Evolutionary conservation across 129 eudicot genomes (phyloP).

Genomic region (Saussurea involucrata): DNA sequence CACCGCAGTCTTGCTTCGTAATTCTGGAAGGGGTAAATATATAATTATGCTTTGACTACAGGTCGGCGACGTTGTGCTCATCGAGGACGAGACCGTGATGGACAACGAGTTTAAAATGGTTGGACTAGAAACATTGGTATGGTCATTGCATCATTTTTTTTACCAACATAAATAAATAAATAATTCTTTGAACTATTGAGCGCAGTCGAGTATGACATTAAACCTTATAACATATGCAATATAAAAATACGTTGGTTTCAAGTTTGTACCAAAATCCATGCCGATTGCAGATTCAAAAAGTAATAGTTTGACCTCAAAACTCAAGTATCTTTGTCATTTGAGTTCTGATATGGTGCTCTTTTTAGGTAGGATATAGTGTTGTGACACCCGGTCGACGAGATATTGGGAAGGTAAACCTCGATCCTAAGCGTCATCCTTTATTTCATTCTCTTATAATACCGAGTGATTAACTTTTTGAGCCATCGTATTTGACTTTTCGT

Average conservation of each 20-base stretch:
- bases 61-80: conserved; percentile 81
- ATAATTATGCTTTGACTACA: conserved; percentile 28
- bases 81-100: conserved; percentile 61
- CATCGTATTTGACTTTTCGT: background rate
- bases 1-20: background rate
- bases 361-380: conserved; percentile 80
- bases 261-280: conserved; percentile 2
- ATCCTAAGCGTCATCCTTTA: background rate
- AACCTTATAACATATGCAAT: background rate
- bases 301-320: conserved; percentile 1
- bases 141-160: conserved; percentile 3
- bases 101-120: conserved; percentile 56
- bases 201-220: background rate
- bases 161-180: background rate
- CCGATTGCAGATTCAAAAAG: conserved; percentile 6
- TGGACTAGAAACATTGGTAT: conserved; percentile 85
- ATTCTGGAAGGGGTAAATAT: background rate
- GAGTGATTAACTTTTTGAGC: background rate
- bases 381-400: conserved; percentile 56
- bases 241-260: background rate
- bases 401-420: conserved; percentile 60
- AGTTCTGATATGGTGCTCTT: conserved; percentile 21
- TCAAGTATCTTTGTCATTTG: conserved; percentile 7
- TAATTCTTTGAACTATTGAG: background rate
- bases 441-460: background rate